phyloP scores from a whole-genome alignment of 495 filamentous ascomycete species.

The Aspergillus taichungensis region DNA sequence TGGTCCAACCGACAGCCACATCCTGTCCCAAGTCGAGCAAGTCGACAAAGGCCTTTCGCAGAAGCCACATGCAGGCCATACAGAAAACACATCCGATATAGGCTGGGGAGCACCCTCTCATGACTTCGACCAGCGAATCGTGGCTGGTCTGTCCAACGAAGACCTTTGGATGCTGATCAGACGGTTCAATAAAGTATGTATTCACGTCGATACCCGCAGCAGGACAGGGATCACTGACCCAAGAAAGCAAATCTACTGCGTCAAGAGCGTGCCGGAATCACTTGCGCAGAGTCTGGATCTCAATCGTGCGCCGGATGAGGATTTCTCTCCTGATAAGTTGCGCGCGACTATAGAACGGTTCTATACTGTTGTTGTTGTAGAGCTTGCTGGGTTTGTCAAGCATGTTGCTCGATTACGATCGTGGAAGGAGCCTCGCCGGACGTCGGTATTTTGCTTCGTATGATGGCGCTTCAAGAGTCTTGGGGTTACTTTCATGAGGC shows the following conservation, averaged over 20 bases:
- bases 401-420: conserved; percentile 70
- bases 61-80: conserved; percentile 21
- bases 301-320: conserved; percentile 72
- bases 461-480: conserved; percentile 32
- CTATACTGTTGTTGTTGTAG: conserved; percentile 72
- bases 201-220: not conserved
- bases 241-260: conserved; percentile 77
- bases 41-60: conserved; percentile 44
- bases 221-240: not conserved
- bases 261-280: conserved; percentile 54
- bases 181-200: conserved; percentile 65
- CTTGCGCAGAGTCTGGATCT: conserved; percentile 63
- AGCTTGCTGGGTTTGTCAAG: conserved; percentile 54
- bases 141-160: conserved; percentile 63
- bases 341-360: conserved; percentile 69
- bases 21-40: conserved; percentile 35
- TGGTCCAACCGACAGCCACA: conserved; percentile 41
- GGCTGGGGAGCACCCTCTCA: conserved; percentile 63
- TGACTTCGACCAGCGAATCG: conserved; percentile 50
- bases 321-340: conserved; percentile 81
- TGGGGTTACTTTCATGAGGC: not conserved
- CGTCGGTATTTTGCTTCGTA: conserved; percentile 56
- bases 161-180: conserved; percentile 70
- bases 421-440: conserved; percentile 69
- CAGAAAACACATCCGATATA: conserved; percentile 50